These are phyloP conservation scores for Rhodotorula paludigena DNA, from an alignment of 768 basidiomycete species.

Conservation along the genomic window DNA sequence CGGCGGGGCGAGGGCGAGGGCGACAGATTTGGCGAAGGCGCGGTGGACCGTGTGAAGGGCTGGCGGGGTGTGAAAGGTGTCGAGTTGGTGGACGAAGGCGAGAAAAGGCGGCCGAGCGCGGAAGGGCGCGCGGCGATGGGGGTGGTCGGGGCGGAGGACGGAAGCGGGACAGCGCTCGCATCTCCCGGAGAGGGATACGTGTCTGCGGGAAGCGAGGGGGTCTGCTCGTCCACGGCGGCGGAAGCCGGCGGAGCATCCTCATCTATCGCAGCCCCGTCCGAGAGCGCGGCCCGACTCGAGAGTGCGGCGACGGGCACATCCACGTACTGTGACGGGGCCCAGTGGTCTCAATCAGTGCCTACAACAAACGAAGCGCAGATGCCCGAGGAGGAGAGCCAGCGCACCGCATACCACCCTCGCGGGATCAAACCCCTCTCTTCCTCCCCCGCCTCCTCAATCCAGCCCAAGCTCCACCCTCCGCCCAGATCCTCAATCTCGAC, in stretches of 20 bases:
- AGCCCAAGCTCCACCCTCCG: conserved; percentile 36
- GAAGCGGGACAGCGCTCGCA: background rate
- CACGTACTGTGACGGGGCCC: conserved; percentile 28
- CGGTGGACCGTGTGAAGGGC: background rate
- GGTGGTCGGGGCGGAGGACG: background rate
- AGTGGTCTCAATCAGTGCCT: no score
- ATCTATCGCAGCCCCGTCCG: no score
- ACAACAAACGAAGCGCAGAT: no score
- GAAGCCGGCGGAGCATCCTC: background rate
- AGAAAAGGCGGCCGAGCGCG: background rate
- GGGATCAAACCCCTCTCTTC: conserved; percentile 28
- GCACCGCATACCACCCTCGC: conserved; percentile 33
- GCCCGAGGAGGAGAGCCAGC: background rate
- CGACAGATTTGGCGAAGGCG: background rate
- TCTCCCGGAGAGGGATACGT: no score
- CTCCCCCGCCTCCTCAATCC: conserved; percentile 5
- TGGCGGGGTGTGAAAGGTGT: background rate
- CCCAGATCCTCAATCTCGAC: conserved; percentile 34
- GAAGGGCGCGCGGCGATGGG: background rate
- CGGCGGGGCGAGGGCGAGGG: background rate
- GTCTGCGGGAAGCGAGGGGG: no score
- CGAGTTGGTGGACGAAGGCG: background rate
- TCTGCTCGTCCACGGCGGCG: no score
- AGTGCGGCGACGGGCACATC: no score
- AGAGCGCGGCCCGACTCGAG: no score